Base-by-base conservation (phyloP, 305 asterid genomes). In the Rubia tinctorum region DNA sequence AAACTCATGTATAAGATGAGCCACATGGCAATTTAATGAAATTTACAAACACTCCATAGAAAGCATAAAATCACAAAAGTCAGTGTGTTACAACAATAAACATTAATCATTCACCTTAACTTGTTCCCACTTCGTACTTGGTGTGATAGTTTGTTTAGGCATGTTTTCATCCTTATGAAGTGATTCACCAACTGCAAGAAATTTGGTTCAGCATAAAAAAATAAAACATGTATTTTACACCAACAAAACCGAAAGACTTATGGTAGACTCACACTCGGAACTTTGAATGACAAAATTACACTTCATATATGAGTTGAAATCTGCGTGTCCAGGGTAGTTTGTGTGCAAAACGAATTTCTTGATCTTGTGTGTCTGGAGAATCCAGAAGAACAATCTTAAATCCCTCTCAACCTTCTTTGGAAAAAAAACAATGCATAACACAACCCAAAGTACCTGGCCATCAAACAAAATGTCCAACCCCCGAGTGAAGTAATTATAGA, bases 331-430 rank as follows among this genome's bases (percentile, higher is more conserved):
- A 1, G 98, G 97, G 80, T 88, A 93, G 87, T 93, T 93, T 8
- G 97, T 89, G 67, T 93, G 98, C 84, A 93, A 86, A 66, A 93
- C 95, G 80, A 93, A 93, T 84, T 93, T 93, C 79, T 93, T 93
- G 45, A 93, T 78, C 79, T 87, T 93, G 74, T 93, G 98, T 0
- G 90, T 91, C 98, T 93, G 85, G 79, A 20, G 78, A 45, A 71
- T 58, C 20, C 68, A 69, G 69, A 73, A 78, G 66, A 71, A 61
- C 18, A 77, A 72, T 44, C 9, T 25, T 14, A 53, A 9, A 53
- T 1, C 43, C 20, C 44, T 62, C 14, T 66, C 68, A 10, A 73
- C 60, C 70, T 13, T 59, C 53, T 53, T 25, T 43, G 25, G 8
- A 43, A 40, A 62, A 55, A 61, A 1, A 69, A 53, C 20, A 53